Conservation (phyloP, 192 early-diverging fungal species). For the Podila clonocystis region DNA sequence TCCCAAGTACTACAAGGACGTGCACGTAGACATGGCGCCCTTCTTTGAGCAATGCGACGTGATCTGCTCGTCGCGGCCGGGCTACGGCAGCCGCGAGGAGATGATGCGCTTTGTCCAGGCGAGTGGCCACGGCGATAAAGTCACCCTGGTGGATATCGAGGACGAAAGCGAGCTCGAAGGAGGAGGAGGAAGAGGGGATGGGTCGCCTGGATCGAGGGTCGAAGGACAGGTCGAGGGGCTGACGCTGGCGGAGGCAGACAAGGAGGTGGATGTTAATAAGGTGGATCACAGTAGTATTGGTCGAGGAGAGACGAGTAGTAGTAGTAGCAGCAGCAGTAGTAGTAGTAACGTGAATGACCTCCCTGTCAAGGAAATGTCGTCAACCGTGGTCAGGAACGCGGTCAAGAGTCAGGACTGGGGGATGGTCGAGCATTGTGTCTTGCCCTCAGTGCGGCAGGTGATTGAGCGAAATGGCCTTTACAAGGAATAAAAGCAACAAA, state of each 20-base stretch:
- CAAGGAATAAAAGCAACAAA: background rate
- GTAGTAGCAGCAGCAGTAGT: too few species aligned
- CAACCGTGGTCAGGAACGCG: slow-evolving; percentile 44
- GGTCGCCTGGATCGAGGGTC: background rate
- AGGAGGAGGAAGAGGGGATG: background rate
- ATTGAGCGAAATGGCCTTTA: slow-evolving; percentile 38
- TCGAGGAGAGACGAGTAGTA: background rate
- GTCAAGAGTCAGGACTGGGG: slow-evolving; percentile 36
- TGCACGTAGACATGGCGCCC: slow-evolving; percentile 53
- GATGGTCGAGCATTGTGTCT: slow-evolving; percentile 26
- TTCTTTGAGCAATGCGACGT: slow-evolving; percentile 66
- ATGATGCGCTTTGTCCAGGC: slow-evolving; percentile 45
- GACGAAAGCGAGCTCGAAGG: background rate
- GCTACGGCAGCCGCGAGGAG: slow-evolving; percentile 43
- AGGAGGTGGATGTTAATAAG: background rate
- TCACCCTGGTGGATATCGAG: slow-evolving; percentile 40
- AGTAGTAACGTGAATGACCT: background rate
- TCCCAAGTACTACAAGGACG: slow-evolving; percentile 74
- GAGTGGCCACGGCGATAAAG: slow-evolving; percentile 36
- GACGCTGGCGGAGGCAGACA: background rate
- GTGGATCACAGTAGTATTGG: background rate
- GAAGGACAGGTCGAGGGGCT: background rate
- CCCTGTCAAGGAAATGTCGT: slow-evolving; percentile 37
- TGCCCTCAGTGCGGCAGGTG: slow-evolving; percentile 17
- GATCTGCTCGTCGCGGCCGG: slow-evolving; percentile 60